Conservation (phyloP, 1,284 basidiomycete species). For the Microbotryomycetes sp. region DNA sequence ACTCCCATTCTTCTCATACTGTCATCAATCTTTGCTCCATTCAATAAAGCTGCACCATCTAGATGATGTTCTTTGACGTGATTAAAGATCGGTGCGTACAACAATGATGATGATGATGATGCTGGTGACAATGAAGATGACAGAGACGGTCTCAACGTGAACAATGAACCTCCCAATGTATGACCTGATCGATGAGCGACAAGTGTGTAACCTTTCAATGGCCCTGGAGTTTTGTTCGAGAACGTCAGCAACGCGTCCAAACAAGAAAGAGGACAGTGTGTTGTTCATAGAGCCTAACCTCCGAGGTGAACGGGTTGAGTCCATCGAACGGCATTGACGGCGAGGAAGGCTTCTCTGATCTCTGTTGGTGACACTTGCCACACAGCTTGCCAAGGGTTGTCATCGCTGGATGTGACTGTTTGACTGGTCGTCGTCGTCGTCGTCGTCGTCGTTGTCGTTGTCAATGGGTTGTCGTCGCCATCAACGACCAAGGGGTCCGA, state of each 20-base stretch:
- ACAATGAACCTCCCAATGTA: conserved; percentile 92
- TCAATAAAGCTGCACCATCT: conserved; percentile 80
- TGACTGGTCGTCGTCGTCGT: background rate
- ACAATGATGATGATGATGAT: conserved; percentile 77
- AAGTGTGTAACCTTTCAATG: conserved; percentile 84
- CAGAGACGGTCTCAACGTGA: conserved; percentile 70
- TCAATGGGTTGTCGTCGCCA: background rate
- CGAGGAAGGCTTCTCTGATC: conserved; percentile 65
- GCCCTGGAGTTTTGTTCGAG: conserved; percentile 58
- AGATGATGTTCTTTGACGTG: conserved; percentile 95
- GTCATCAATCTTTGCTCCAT: conserved; percentile 56
- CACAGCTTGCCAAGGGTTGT: conserved; percentile 22
- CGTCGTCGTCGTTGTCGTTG: background rate
- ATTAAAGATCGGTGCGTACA: conserved; percentile 94
- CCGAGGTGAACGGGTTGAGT: conserved; percentile 92
- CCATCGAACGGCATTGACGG: conserved; percentile 84
- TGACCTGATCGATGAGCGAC: conserved; percentile 96
- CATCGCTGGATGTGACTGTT: background rate
- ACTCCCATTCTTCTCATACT: conserved; percentile 81
- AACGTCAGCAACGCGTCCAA: too few species aligned
- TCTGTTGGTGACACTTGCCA: conserved; percentile 29
- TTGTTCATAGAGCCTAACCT: conserved; percentile 53
- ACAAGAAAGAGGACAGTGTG: conserved; percentile 40
- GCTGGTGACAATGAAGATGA: conserved; percentile 55
- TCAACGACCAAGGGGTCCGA: background rate